Evolutionary conservation across 805 yeast species (phyloP).

Genomic region (Cyberlindnera galapagoensis): DNA sequence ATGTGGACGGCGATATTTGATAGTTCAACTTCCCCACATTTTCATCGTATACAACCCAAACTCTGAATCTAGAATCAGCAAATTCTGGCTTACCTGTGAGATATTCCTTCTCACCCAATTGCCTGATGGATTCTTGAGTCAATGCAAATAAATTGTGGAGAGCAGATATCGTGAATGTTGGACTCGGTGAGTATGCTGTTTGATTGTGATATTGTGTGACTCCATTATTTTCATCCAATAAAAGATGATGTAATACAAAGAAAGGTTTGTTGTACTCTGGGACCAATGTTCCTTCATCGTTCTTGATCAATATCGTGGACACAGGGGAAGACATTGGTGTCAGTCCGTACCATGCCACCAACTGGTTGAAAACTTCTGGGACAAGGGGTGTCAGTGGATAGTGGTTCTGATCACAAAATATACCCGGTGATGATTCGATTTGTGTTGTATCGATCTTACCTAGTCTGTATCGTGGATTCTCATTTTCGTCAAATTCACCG

Average conservation of each 20-base stretch:
- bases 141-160: conserved; percentile 21
- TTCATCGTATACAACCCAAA: conserved; percentile 19
- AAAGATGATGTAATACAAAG: conserved; percentile 30
- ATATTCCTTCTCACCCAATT: conserved; percentile 13
- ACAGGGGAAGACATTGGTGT: conserved; percentile 32
- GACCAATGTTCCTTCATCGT: conserved; percentile 22
- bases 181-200: conserved; percentile 18
- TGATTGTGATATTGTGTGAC: conserved; percentile 2
- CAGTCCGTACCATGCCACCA: conserved; percentile 51
- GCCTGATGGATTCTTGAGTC: conserved; percentile 11
- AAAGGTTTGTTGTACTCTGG: conserved; percentile 32
- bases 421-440: conserved; percentile 40
- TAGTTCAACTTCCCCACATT: conserved; percentile 12
- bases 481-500: conserved; percentile 5
- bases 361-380: conserved; percentile 36
- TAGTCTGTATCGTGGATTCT: conserved; percentile 5
- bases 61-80: conserved; percentile 10
- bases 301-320: conserved; percentile 28
- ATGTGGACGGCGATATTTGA: conserved; percentile 23
- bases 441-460: conserved; percentile 38
- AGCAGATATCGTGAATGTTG: conserved; percentile 29
- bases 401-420: conserved; percentile 29
- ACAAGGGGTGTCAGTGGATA: conserved; percentile 33
- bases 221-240: conserved; percentile 6
- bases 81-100: conserved; percentile 2